Evolutionary conservation across 78 protist genomes (phyloP).

Genomic region (Dictyostelium capitatum): DNA sequence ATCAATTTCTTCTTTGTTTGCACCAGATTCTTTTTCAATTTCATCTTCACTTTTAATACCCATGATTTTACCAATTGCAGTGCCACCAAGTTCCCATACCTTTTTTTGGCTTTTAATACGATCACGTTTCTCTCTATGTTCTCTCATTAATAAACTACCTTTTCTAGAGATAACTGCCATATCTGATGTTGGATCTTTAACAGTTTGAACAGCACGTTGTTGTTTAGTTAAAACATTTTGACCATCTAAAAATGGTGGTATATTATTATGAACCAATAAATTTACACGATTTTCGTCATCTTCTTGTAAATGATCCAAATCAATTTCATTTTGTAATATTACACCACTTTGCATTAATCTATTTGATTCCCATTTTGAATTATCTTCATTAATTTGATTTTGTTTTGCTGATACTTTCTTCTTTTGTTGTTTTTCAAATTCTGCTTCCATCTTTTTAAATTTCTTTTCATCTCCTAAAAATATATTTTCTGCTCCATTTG

Average conservation of each 20-base stretch:
- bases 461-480: constrained; percentile 80
- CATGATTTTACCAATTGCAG: constrained; percentile 85
- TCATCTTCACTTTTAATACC: constrained; percentile 77
- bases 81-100: constrained; percentile 88
- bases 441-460: constrained; percentile 83
- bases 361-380: constrained; percentile 88
- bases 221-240: constrained; percentile 76
- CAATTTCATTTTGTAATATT: constrained; percentile 56
- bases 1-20: neutral
- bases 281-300: constrained; percentile 66
- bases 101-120: constrained; percentile 66
- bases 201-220: constrained; percentile 88
- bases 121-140: constrained; percentile 84
- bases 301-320: constrained; percentile 87
- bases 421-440: constrained; percentile 39
- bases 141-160: constrained; percentile 85
- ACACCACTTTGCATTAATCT: constrained; percentile 87
- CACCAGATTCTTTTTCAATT: constrained; percentile 34
- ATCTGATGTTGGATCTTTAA: constrained; percentile 96
- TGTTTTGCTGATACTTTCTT: constrained; percentile 23
- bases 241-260: constrained; percentile 98
- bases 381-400: constrained; percentile 82
- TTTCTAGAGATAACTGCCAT: constrained; percentile 91
- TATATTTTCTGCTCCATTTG: neutral
- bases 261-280: constrained; percentile 89